Percentiles rank a stretch among this genome's conserved stretches.
These are phyloP conservation scores for Melastoma malabathricum DNA, from an alignment of 345 rosid species.

Conservation along the genomic window DNA sequence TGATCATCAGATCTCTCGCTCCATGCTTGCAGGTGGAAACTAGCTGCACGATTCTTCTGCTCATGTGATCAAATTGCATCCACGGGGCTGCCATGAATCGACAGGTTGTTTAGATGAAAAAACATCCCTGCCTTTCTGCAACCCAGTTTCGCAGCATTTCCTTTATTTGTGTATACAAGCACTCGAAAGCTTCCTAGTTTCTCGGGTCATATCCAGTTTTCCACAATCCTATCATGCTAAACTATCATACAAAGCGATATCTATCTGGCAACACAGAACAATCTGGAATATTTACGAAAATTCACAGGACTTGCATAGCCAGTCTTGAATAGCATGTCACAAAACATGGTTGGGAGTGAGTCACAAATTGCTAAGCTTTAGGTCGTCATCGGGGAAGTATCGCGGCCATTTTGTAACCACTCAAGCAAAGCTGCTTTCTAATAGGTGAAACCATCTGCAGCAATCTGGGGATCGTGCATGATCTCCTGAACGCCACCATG, in stretches of 20 bases:
- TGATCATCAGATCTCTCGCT: slow-evolving; percentile 18
- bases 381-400: slow-evolving; percentile 67
- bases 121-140: too few species aligned
- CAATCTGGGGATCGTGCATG: slow-evolving; percentile 69
- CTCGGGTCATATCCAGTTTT: too few species aligned
- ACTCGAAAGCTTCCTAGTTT: too few species aligned
- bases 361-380: slow-evolving; percentile 34
- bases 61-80: too few species aligned
- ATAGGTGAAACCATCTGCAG: slow-evolving; percentile 69
- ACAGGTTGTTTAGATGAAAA: too few species aligned
- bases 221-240: too few species aligned
- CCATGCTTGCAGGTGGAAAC: slow-evolving; percentile 23
- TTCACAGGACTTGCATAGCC: slow-evolving; percentile 50
- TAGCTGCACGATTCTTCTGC: slow-evolving; percentile 8
- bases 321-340: slow-evolving; percentile 55
- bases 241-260: neutral
- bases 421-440: slow-evolving; percentile 47
- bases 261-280: neutral
- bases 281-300: neutral
- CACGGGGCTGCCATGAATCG: too few species aligned
- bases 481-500: slow-evolving; percentile 41
- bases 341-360: slow-evolving; percentile 55
- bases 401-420: slow-evolving; percentile 49
- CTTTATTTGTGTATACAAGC: too few species aligned
- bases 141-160: too few species aligned